Evolutionary conservation across 2,329 filamentous ascomycete genomes (phyloP).

Genomic region (Camillea tinctor): DNA sequence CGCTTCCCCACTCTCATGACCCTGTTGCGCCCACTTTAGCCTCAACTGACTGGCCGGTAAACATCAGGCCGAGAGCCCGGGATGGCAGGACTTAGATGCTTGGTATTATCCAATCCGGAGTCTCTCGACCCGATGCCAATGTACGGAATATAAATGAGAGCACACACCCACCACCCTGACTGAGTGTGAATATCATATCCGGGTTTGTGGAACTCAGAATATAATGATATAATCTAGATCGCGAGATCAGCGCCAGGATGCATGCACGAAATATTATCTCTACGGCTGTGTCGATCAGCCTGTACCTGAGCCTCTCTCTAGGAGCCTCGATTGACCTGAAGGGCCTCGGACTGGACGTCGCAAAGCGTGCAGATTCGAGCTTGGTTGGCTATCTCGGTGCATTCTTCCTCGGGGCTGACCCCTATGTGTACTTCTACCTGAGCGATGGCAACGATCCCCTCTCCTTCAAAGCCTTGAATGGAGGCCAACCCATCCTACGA

Average conservation of each 20-base stretch:
- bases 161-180: neutral
- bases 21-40: neutral
- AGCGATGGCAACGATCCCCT: conserved; percentile 51
- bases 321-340: conserved; percentile 24
- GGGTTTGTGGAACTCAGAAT: neutral
- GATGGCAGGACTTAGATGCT: neutral
- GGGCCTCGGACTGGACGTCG: conserved; percentile 19
- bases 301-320: conserved; percentile 8
- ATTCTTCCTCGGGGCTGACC: conserved; percentile 54
- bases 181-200: neutral
- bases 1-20: neutral
- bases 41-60: neutral
- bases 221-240: neutral
- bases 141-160: neutral
- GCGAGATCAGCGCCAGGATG: conserved; percentile 2
- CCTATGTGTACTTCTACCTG: conserved; percentile 53
- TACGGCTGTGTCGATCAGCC: conserved; percentile 7
- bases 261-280: conserved; percentile 2
- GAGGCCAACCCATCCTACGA: conserved; percentile 45
- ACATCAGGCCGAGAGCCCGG: neutral
- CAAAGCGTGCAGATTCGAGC: conserved; percentile 35
- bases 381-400: conserved; percentile 52
- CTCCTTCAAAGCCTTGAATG: conserved; percentile 49
- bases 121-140: neutral
- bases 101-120: neutral